Conservation (phyloP, 2,329 filamentous ascomycete species). For the Beauveria bassiana region DNA sequence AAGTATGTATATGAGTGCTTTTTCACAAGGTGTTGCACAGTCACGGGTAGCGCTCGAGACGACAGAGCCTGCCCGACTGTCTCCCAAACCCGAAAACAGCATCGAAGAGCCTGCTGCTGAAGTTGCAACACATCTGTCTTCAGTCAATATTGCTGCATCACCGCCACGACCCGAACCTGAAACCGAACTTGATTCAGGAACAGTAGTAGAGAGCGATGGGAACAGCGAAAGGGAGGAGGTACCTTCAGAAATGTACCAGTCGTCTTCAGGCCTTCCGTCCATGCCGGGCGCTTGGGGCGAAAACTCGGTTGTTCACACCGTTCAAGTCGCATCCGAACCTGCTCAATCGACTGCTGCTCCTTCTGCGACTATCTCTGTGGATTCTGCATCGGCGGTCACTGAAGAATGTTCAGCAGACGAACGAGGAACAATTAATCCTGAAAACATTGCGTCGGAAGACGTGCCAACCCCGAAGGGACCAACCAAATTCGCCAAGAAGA, state of each 20-base stretch:
- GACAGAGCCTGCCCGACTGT: neutral
- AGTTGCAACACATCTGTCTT: no score
- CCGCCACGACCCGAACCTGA: neutral
- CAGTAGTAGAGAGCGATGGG: neutral
- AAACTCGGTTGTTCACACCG: constrained; percentile 18
- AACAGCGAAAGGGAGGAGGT: neutral
- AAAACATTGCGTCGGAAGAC: constrained; percentile 29
- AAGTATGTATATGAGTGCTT: constrained; percentile 79
- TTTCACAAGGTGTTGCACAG: constrained; percentile 38
- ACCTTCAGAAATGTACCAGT: neutral
- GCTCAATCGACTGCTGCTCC: constrained; percentile 5
- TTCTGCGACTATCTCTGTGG: neutral
- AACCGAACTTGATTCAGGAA: neutral
- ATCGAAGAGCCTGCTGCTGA: neutral
- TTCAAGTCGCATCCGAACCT: constrained; percentile 10
- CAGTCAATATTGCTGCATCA: neutral
- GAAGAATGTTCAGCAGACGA: neutral
- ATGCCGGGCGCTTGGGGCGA: constrained; percentile 50
- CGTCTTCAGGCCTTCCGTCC: neutral
- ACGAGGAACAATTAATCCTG: neutral
- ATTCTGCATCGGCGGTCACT: neutral
- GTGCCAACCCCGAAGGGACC: constrained; percentile 43
- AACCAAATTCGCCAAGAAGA: constrained; percentile 48
- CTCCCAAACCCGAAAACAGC: neutral
- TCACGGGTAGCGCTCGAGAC: constrained; percentile 6